Base-by-base conservation (phyloP, 2,329 filamentous ascomycete species). In the Fusarium pseudocircinatum region DNA sequence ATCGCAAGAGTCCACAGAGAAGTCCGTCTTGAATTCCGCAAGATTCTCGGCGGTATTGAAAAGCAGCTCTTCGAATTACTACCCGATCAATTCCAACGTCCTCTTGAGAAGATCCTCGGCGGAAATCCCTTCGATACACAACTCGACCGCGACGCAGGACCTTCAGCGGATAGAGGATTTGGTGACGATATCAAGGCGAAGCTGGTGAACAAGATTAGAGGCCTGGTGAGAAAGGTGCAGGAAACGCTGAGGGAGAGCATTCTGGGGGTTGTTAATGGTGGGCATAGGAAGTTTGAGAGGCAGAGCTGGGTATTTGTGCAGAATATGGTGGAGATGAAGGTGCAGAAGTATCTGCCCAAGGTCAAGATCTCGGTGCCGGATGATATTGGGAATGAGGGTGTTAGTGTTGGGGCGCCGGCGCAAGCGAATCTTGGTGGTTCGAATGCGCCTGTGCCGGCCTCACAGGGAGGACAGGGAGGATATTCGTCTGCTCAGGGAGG, bases 291-390 rank as follows among this genome's bases (percentile, higher is more conserved):
- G 78, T 84, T 86, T 60, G 84, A 86, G 80, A 79, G 79, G 24
- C 75, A 83, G 72, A 85, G 83, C 67, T 86, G 84, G 84, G 74
- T 84, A 12, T 85, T 85, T 71, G 84, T 86, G 63, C 84, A 86
- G 72, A 80, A 79, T 16, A 85, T 82, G 63, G 84, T 86, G 24
- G 83, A 86, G 78, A 73, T 80, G 47, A 85, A 85, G 79, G 84
- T 86, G 47, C 83, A 85, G 68, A 83, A 78, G 74, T 86, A 85
- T 69, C 76, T 86, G 28, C 84, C 84, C 65, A 83, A 83, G 66
- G 84, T 86, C 5, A 83, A 83, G 72, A 86, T 86, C 67, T 75
- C 76, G 8, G 84, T 86, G 44, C 84, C 84, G 1, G 84, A 86
- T 67, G 84, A 86, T 42, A 85, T 86, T 43, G 84, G 84, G 2